phyloP scores from a whole-genome alignment of 768 basidiomycete species.

The Fomitopsis pulvina region DNA sequence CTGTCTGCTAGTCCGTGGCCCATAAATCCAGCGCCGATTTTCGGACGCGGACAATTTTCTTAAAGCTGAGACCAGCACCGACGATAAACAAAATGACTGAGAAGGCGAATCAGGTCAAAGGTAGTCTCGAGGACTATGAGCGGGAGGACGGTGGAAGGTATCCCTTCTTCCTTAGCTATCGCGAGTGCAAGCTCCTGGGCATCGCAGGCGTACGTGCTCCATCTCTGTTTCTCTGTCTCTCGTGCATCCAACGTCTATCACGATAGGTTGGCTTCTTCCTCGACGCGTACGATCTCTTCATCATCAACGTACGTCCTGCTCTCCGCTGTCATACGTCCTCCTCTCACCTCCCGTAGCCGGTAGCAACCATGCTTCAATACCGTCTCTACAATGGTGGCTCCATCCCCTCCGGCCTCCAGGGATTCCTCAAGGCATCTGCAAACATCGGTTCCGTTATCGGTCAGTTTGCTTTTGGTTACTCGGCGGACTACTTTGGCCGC shows the following conservation, averaged over 20 bases:
- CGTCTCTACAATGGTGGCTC: conserved; percentile 46
- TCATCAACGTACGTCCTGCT: conserved; percentile 49
- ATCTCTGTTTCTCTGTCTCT: background rate
- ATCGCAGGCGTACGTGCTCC: conserved; percentile 48
- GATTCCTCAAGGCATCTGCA: conserved; percentile 58
- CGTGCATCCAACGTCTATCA: background rate
- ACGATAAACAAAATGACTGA: no score
- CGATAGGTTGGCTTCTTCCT: conserved; percentile 62
- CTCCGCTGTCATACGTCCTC: background rate
- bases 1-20: background rate
- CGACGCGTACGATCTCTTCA: conserved; percentile 68
- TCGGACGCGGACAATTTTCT: background rate
- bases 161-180: conserved; percentile 32
- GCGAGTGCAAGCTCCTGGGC: conserved; percentile 54
- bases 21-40: background rate
- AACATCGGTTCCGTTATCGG: conserved; percentile 72
- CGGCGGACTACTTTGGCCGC: conserved; percentile 61
- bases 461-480: conserved; percentile 61
- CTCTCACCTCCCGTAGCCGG: conserved; percentile 35
- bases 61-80: background rate
- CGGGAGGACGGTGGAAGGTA: conserved; percentile 25
- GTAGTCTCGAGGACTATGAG: conserved; percentile 28
- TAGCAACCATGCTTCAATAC: conserved; percentile 62
- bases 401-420: conserved; percentile 51
- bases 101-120: conserved; percentile 7